Evolutionary conservation across 2,329 filamentous ascomycete species (phyloP), one percentile per base, ranked within the genome.

Genomic region (Neofusicoccum sp.): DNA sequence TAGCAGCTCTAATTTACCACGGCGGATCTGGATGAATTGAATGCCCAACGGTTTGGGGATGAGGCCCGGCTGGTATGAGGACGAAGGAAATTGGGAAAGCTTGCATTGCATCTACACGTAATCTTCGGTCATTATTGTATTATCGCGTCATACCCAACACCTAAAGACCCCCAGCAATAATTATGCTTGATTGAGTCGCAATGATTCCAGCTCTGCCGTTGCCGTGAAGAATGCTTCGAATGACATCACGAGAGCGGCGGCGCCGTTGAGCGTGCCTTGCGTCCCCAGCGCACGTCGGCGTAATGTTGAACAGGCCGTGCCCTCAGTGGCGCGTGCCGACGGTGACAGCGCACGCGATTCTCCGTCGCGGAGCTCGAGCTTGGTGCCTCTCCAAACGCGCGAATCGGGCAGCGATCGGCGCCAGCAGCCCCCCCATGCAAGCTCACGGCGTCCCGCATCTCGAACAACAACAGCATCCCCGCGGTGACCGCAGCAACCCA

Each of bases 1-100:
- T 76, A 73, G 63, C 44, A 4, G 20, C 6, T 9, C n/a, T 31
- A n/a, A 41, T 11, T 8, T 11, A 16, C 33, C 48, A 4, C 34
- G 51, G 51, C 31, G 38, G 51, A 33, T 12, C 20, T 8, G 51
- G 28, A 56, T 11, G 51, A 56, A 14, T 24, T 56, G 51, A 56
- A 43, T 33, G 51, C 16, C 43, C 28, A 41, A 56, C 38, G 51
- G 43, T 40, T 7, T 20, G 20, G 20, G 20, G 20, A 20, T 20
- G 20, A 20, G 20, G 20, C 20, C 20, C 1, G 20, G 20, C 20
- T 20, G 2, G 20, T 20, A 20, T n/a, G 38, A 38, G 16, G 51
- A 33, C 4, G 51, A 43, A 56, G 38, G 26, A 56, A 56, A 44
- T 56, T 56, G 51, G 48, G 20, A 56, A 56, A 54, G 43, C 26